Conservation (phyloP, 805 yeast genomes). For the Ogataea thermomethanolica region DNA sequence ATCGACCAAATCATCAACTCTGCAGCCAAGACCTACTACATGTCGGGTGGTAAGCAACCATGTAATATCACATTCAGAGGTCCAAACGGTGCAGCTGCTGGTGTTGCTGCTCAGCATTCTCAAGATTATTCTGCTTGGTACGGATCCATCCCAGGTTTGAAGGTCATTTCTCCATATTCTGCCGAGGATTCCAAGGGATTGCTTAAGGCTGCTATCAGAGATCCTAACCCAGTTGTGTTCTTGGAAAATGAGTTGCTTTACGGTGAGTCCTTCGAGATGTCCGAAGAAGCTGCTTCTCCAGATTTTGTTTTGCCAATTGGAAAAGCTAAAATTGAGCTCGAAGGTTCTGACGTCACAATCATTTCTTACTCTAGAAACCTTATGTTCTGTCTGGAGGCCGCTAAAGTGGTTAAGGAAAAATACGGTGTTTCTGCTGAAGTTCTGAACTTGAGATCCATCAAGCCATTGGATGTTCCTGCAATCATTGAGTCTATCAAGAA, state of each 20-base stretch:
- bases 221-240: conserved; percentile 96
- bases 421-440: conserved; percentile 91
- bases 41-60: conserved; percentile 99
- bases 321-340: conserved; percentile 91
- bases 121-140: conserved; percentile 98
- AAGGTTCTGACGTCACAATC: conserved; percentile 86
- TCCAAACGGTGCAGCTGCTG: conserved; percentile 99
- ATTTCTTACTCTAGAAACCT: conserved; percentile 93
- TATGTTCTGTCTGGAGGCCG: conserved; percentile 82
- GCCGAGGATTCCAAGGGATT: conserved; percentile 96
- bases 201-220: conserved; percentile 94
- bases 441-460: conserved; percentile 91
- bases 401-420: conserved; percentile 77
- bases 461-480: conserved; percentile 90
- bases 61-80: conserved; percentile 98
- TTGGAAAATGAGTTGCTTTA: conserved; percentile 94
- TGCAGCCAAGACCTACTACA: conserved; percentile 97
- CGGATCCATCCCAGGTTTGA: conserved; percentile 96
- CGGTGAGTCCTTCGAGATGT: conserved; percentile 85
- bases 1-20: conserved; percentile 98
- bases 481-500: conserved; percentile 87
- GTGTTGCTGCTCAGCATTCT: conserved; percentile 99
- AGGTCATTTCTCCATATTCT: conserved; percentile 92
- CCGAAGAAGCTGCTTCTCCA: conserved; percentile 83
- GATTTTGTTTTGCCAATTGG: conserved; percentile 93